Evolutionary conservation across 192 early-diverging fungal species (phyloP), one percentile per base, ranked within the genome.

Genomic region (Martensiomyces pterosporus): DNA sequence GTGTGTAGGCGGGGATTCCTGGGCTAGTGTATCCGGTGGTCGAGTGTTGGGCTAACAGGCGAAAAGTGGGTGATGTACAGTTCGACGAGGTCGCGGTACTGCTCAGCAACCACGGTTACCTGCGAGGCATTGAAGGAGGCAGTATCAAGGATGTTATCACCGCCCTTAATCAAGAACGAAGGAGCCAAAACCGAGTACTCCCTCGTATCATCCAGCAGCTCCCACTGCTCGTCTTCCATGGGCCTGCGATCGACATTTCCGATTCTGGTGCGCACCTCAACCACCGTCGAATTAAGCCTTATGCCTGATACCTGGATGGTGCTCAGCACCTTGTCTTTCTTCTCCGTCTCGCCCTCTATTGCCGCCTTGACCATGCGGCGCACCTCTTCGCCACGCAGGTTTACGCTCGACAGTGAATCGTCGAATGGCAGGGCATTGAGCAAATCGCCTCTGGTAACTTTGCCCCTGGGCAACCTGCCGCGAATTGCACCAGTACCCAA

Each of bases 401-500:
- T 47, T 33, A 69, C 60, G 14, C 70, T 57, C 3, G 72, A 67
- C 17, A 87, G 21, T 2, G 49, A 25, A 53, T 84, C 85, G n/a
- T 77, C 82, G 36, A 83, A 88, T 9, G 89, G 86, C 7, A 86
- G 68, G 0, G 79, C 60, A 4, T 65, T 75, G 40, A 85, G 46
- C 43, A 89, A 49, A 38, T 68, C 55, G 49, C 80, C 80, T 22
- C 76, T 50, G 1, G 82, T 80, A 43, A 91, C 43, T 4, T 75
- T 58, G 32, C 84, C 85, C 9, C 24, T 17, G 14, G 72, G 60
- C 9, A 87, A n/a, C 0, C 62, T 66, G 5, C 69, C 64, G 18
- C 86, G 79, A 37, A 91, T 64, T 17, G 83, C 65, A 16, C 85
- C 89, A 18, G 79, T 62, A 64, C 85, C 82, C 19, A 83, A 53